A percentile compares a stretch with the other conserved stretches of the same genome.
phyloP scores from a whole-genome alignment of 768 basidiomycete species.

The Naematelia encephala region DNA sequence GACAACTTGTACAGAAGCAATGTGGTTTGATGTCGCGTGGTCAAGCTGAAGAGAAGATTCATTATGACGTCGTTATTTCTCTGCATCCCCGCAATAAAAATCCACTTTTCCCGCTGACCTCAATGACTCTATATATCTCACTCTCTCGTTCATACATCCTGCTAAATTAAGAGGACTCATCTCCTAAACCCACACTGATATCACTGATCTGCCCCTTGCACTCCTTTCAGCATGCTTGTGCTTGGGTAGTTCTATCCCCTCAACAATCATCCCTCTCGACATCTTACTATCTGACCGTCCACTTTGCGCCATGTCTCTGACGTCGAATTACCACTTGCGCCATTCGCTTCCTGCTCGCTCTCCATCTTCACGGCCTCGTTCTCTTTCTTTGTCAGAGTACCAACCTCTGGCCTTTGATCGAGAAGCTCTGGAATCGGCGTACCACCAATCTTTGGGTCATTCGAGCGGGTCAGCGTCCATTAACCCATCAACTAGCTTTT shows the following conservation, averaged over 20 bases:
- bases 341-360: constrained; percentile 35
- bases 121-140: no score
- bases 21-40: no score
- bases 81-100: not conserved
- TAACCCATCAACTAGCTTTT: not conserved
- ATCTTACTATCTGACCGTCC: no score
- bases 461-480: not conserved
- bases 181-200: no score
- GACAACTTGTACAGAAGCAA: no score
- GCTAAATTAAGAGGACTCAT: no score
- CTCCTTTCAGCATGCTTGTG: no score
- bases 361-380: constrained; percentile 24
- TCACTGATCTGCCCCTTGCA: no score
- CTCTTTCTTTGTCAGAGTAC: constrained; percentile 37
- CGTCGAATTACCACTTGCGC: constrained; percentile 19
- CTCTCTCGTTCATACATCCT: no score
- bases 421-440: constrained; percentile 29
- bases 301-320: constrained; percentile 21
- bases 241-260: no score
- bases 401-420: constrained; percentile 40
- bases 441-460: constrained; percentile 20
- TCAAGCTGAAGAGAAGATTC: not conserved
- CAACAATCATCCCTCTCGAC: no score
- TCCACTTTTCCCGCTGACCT: not conserved
- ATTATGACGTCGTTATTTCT: not conserved